A percentile compares a stretch with the other conserved stretches of the same genome.
Conservation (phyloP, 2,329 filamentous ascomycete genomes). For the Thielaviopsis ethacetica region DNA sequence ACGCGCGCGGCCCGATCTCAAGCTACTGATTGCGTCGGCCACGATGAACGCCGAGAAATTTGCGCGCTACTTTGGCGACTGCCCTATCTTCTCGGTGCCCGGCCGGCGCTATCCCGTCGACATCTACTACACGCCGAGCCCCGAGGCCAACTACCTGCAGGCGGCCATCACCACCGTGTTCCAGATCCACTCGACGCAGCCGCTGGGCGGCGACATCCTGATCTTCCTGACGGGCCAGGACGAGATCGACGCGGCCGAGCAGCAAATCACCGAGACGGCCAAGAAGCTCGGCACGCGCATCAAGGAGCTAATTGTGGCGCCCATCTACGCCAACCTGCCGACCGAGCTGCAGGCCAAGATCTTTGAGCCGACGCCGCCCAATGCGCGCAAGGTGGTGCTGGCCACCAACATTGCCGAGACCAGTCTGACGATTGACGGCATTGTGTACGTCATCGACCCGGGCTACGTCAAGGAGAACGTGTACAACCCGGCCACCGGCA, state of each 20-base stretch:
- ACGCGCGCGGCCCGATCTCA: slow-evolving; percentile 67
- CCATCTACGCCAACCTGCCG: slow-evolving; percentile 86
- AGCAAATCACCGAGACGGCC: slow-evolving; percentile 70
- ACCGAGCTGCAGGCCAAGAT: slow-evolving; percentile 85
- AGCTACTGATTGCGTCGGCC: slow-evolving; percentile 80
- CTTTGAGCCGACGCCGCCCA: slow-evolving; percentile 79
- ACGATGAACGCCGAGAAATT: slow-evolving; percentile 93
- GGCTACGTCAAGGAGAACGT: slow-evolving; percentile 93
- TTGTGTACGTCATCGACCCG: slow-evolving; percentile 89
- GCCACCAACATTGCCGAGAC: slow-evolving; percentile 98
- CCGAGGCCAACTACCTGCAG: slow-evolving; percentile 84
- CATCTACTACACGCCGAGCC: slow-evolving; percentile 76
- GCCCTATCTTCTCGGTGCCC: slow-evolving; percentile 88
- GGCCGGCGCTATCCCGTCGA: slow-evolving; percentile 80
- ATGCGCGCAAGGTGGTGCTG: slow-evolving; percentile 76
- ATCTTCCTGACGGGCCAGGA: slow-evolving; percentile 94
- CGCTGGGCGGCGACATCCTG: slow-evolving; percentile 63
- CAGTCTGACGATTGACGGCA: slow-evolving; percentile 85
- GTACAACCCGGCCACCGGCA: slow-evolving; percentile 79
- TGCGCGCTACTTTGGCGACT: slow-evolving; percentile 76
- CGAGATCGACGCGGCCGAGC: slow-evolving; percentile 80
- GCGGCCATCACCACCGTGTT: slow-evolving; percentile 88
- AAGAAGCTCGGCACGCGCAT: slow-evolving; percentile 73
- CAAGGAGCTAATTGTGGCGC: slow-evolving; percentile 75
- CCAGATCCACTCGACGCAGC: slow-evolving; percentile 81